Conservation (phyloP, 2,329 filamentous ascomycete genomes). For the Neofusicoccum parvum region DNA sequence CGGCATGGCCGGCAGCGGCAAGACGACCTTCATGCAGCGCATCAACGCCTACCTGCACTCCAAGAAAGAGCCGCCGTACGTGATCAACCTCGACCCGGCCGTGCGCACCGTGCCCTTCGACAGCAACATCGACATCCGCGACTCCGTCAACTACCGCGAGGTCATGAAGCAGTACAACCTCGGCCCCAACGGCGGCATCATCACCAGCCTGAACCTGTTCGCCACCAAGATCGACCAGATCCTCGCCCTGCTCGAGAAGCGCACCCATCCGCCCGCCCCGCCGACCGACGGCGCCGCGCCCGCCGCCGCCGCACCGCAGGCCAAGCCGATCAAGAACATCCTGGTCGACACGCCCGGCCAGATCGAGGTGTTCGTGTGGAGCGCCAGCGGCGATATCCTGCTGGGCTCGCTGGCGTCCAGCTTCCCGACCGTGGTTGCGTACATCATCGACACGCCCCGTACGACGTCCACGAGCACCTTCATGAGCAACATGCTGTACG, state of each 20-base stretch:
- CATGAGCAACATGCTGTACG: slow-evolving; percentile 99
- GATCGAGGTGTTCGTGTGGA: slow-evolving; percentile 99
- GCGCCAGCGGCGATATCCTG: slow-evolving; percentile 89
- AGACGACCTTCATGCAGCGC: slow-evolving; percentile 99
- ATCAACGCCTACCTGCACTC: slow-evolving; percentile 91
- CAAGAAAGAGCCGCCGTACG: slow-evolving; percentile 81
- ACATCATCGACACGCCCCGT: slow-evolving; percentile 94
- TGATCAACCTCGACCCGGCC: slow-evolving; percentile 95
- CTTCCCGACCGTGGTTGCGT: slow-evolving; percentile 96
- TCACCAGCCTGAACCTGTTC: slow-evolving; percentile 94
- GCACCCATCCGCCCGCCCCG: slow-evolving; percentile 59
- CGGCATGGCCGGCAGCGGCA: slow-evolving; percentile 97
- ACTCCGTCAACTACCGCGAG: slow-evolving; percentile 98
- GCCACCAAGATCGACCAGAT: slow-evolving; percentile 98
- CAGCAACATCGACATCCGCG: slow-evolving; percentile 97
- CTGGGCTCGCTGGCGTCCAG: slow-evolving; percentile 89
- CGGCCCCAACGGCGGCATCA: slow-evolving; percentile 93
- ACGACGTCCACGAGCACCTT: slow-evolving; percentile 93
- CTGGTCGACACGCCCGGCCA: slow-evolving; percentile 95
- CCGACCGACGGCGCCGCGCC: slow-evolving; percentile 38
- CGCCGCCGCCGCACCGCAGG: slow-evolving; percentile 33
- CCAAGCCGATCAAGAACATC: slow-evolving; percentile 71
- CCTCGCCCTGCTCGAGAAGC: slow-evolving; percentile 84
- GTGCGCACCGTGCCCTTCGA: slow-evolving; percentile 93
- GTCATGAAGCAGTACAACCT: slow-evolving; percentile 99